A percentile compares a stretch with the other conserved stretches of the same genome.
These are phyloP conservation scores for Gossypium lobatum DNA, from an alignment of 441 rosid genomes.

Conservation along the genomic window DNA sequence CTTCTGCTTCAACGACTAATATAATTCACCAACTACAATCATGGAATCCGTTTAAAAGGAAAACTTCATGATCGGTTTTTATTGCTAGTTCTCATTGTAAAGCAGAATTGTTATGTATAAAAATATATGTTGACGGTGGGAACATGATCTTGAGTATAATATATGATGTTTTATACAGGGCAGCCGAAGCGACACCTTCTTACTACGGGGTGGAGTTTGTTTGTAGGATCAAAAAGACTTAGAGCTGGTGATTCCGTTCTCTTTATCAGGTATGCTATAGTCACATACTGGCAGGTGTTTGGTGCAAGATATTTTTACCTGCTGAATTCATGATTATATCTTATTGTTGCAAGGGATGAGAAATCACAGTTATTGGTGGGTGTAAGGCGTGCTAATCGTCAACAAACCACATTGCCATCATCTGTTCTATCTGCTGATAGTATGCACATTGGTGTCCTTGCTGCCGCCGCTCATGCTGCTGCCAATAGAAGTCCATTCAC, in stretches of 20 bases:
- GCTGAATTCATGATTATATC: not conserved
- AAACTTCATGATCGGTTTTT: not conserved
- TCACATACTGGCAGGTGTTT: not conserved
- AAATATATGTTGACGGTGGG: not conserved
- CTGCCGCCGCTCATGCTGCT: slow-evolving; percentile 98
- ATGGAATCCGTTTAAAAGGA: not conserved
- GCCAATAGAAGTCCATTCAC: slow-evolving; percentile 81
- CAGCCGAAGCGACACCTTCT: slow-evolving; percentile 97
- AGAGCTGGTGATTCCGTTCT: slow-evolving; percentile 94
- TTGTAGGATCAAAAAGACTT: slow-evolving; percentile 88
- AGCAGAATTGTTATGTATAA: not conserved
- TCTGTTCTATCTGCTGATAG: slow-evolving; percentile 94
- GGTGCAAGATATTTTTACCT: not conserved
- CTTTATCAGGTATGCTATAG: slow-evolving; percentile 62
- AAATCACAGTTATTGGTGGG: slow-evolving; percentile 93
- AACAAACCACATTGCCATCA: slow-evolving; percentile 85
- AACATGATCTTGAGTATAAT: not conserved
- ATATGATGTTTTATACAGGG: slow-evolving; percentile 41
- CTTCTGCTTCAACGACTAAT: not conserved
- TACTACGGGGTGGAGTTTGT: slow-evolving; percentile 99
- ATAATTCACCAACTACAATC: not conserved
- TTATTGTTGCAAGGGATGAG: slow-evolving; percentile 52
- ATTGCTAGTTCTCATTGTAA: not conserved
- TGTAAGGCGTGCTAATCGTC: slow-evolving; percentile 87
- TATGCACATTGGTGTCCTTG: slow-evolving; percentile 98